Conservation (phyloP, 164 flowering plant species). For the Magnolia kwangsiensis region DNA sequence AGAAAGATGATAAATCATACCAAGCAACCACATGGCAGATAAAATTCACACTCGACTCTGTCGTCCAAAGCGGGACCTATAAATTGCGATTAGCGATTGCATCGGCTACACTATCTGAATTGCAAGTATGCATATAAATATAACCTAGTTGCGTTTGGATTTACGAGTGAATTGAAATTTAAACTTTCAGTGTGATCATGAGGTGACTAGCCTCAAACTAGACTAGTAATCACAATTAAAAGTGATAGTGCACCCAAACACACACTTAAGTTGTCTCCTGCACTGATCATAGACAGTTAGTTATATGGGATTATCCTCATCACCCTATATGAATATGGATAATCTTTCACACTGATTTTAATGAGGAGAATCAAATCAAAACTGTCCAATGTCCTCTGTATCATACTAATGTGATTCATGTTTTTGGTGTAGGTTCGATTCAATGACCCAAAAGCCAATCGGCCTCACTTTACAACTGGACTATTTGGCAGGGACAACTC, state of each 20-base stretch:
- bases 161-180: not conserved
- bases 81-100: conserved; percentile 32
- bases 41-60: conserved; percentile 21
- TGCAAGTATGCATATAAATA: conserved; percentile 21
- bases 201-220: not conserved
- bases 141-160: conserved; percentile 23
- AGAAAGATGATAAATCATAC: conserved; percentile 31
- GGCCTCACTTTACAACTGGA: conserved; percentile 44
- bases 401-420: not conserved
- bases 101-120: conserved; percentile 26
- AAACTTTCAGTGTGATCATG: not conserved
- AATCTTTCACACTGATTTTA: too few relatives aligned
- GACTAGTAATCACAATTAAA: not conserved
- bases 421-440: conserved; percentile 12
- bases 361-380: too few relatives aligned
- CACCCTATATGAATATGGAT: not conserved
- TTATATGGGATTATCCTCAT: too few relatives aligned
- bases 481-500: conserved; percentile 64
- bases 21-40: conserved; percentile 56
- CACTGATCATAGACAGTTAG: not conserved
- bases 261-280: not conserved
- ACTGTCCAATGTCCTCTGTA: too few relatives aligned
- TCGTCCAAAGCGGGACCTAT: conserved; percentile 22
- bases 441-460: conserved; percentile 18
- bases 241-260: not conserved